phyloP scores from a whole-genome alignment of 306 rosid species.

The Cicer yamashitae region DNA sequence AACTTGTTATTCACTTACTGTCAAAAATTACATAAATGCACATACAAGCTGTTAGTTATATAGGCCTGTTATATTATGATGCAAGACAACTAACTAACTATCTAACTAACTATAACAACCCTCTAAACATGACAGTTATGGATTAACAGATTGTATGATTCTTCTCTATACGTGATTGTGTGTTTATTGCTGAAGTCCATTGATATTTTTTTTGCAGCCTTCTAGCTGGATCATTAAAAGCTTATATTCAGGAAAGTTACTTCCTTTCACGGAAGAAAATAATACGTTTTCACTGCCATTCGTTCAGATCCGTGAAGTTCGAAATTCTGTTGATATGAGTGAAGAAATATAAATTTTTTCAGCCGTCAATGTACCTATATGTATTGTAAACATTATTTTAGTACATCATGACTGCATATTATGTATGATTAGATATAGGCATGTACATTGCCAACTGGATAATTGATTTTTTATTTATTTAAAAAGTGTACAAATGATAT shows the following conservation, averaged over 20 bases:
- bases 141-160: background rate
- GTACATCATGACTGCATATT: background rate
- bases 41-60: too few relatives aligned
- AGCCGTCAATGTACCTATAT: background rate
- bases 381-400: constrained; percentile 17
- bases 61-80: too few relatives aligned
- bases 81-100: too few relatives aligned
- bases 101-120: too few relatives aligned
- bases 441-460: background rate
- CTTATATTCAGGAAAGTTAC: constrained; percentile 74
- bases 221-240: constrained; percentile 78
- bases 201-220: constrained; percentile 59
- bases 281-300: constrained; percentile 29
- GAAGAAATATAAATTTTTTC: constrained; percentile 56
- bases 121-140: too few relatives aligned
- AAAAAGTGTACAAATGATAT: background rate
- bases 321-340: constrained; percentile 46
- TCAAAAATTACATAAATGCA: too few relatives aligned
- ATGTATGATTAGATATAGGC: background rate
- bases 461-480: background rate
- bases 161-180: background rate
- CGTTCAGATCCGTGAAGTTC: constrained; percentile 44
- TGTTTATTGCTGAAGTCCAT: background rate
- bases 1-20: too few relatives aligned
- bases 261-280: constrained; percentile 55